Base-by-base conservation (phyloP, 2,329 filamentous ascomycete species). In the Neocucurbitaria cava region DNA sequence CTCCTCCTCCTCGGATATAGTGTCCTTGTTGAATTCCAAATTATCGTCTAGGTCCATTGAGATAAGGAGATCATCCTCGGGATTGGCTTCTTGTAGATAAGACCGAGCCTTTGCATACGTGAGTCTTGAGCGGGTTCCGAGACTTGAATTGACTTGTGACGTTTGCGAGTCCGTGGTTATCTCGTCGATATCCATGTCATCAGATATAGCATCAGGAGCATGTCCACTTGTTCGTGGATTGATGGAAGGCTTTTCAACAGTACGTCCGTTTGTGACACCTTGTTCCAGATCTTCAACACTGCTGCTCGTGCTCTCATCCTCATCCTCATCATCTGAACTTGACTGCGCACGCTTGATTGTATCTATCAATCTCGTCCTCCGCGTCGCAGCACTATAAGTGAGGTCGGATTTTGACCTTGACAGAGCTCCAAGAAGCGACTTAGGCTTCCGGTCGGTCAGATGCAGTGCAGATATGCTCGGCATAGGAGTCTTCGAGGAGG, bases 101-200 rank as follows among this genome's bases (percentile, higher is more conserved):
- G 85, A 86, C 41, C 86, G 79, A 59, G 83, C 79, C 33, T 81
- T 81, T 13, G 83, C 82, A 69, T 89, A 89, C 2, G 86, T 89
- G 39, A 85, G 74, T 60, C 76, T 83, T 4, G 79, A 74, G 2
- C 78, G 59, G 35, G 50, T 56, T 17, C 62, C 50, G 54, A 59
- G 35, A 20, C 58, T 59, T 28, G 63, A 44, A 9, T 60, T 45
- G 11, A 43, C 50, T 49, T 72, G 67, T 9, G 69, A 73, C 10
- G 66, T 54, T 45, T 75, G 71, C 11, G 69, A 72, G 23, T 69
- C 64, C 20, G 41, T 36, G 6, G 56, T 49, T 3, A 51, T 24
- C 31, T 64, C 56, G 17, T 71, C 68, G 5, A 68, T 30, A 15
- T 70, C 59, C 58, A 68, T 66, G 3, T 60, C 58, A 8, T 69